Conservation (phyloP, 2,329 filamentous ascomycete species). For the Calonectria pseudoreteaudii region DNA sequence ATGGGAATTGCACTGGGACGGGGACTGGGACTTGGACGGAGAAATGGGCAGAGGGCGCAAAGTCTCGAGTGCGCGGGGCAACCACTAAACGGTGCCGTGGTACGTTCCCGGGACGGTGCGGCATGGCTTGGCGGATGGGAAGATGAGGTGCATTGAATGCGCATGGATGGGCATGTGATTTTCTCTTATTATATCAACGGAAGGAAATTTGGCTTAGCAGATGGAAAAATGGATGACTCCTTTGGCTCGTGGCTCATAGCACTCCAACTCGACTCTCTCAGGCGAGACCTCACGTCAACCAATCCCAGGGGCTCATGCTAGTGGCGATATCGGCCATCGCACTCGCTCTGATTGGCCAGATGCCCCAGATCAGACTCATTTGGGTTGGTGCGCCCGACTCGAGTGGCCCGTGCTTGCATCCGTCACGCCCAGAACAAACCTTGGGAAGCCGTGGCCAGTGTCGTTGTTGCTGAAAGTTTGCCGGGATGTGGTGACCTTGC, state of each 20-base stretch:
- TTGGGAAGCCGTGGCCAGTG: constrained; percentile 29
- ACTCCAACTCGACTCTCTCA: constrained; percentile 15
- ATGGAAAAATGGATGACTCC: constrained; percentile 5
- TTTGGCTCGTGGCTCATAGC: constrained; percentile 4
- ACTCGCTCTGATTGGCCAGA: constrained; percentile 24
- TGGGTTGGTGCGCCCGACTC: constrained; percentile 18
- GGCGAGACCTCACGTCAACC: constrained; percentile 22
- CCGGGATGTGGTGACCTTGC: neutral
- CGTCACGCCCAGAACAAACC: constrained; percentile 15
- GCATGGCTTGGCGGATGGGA: neutral
- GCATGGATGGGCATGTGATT: neutral
- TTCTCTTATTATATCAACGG: neutral
- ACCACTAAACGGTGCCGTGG: neutral
- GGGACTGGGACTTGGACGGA: no score
- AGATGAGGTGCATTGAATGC: neutral
- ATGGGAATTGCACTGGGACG: neutral
- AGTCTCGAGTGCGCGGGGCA: neutral
- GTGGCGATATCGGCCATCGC: constrained; percentile 42
- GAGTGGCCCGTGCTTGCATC: constrained; percentile 30
- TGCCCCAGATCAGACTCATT: constrained; percentile 11
- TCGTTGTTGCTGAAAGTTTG: neutral
- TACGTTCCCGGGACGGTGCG: neutral
- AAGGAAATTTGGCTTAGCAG: neutral
- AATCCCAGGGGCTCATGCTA: constrained; percentile 34
- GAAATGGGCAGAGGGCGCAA: neutral